phyloP scores from a whole-genome alignment of 2,329 filamentous ascomycete species.

The Cyclaneusma minus region DNA sequence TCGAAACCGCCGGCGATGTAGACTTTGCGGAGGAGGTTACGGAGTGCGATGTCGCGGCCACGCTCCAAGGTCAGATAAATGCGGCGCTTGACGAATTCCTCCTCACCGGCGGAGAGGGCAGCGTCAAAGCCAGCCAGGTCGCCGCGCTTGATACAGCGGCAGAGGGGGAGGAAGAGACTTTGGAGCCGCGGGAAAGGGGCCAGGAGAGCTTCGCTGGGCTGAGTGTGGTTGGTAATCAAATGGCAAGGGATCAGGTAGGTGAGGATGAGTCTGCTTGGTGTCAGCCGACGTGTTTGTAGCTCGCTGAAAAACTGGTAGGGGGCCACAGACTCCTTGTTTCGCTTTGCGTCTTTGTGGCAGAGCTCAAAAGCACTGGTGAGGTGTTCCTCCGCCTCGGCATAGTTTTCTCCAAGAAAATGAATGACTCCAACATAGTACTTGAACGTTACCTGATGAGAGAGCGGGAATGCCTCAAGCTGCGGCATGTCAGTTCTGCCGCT shows the following conservation, averaged over 20 bases:
- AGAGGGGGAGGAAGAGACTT: constrained; percentile 63
- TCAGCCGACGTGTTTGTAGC: constrained; percentile 9
- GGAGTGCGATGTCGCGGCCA: constrained; percentile 77
- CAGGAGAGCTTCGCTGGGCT: constrained; percentile 61
- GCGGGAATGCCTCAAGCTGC: constrained; percentile 62
- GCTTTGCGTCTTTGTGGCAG: constrained; percentile 56
- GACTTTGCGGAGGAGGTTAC: constrained; percentile 84
- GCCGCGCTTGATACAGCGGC: constrained; percentile 63
- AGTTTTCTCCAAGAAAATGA: constrained; percentile 90
- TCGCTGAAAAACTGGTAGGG: neutral
- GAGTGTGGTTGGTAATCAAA: constrained; percentile 71
- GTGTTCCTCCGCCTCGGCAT: constrained; percentile 66
- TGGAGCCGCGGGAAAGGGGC: constrained; percentile 62
- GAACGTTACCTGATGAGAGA: constrained; percentile 85
- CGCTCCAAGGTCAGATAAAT: constrained; percentile 93
- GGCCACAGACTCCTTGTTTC: constrained; percentile 73
- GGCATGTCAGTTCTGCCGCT: constrained; percentile 73
- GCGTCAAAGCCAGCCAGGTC: constrained; percentile 73
- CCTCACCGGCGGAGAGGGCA: constrained; percentile 66
- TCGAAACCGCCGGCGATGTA: constrained; percentile 76
- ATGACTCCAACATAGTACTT: constrained; percentile 92
- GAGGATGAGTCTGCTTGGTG: constrained; percentile 55
- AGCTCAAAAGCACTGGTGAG: constrained; percentile 69
- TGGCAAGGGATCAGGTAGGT: constrained; percentile 92
- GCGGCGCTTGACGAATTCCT: constrained; percentile 83